Conservation (phyloP, 2,329 filamentous ascomycete genomes). For the Byssothecium circinans region DNA sequence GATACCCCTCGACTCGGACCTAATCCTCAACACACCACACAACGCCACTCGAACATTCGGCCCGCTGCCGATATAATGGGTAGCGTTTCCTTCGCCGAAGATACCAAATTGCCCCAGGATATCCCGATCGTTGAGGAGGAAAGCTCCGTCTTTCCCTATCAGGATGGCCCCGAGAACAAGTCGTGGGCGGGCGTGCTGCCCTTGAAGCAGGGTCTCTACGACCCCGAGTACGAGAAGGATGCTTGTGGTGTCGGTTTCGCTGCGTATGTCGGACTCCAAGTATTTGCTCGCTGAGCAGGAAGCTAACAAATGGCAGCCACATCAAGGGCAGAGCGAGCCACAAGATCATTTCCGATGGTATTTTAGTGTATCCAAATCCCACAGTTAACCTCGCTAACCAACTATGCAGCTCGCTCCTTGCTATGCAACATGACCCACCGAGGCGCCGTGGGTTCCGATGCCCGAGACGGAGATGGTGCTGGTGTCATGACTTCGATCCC, state of each 20-base stretch:
- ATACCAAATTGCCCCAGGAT: constrained; percentile 52
- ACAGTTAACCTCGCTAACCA: background rate
- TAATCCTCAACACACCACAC: constrained; percentile 6
- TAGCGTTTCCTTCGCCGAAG: constrained; percentile 55
- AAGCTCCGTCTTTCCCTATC: constrained; percentile 76
- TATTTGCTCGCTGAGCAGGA: background rate
- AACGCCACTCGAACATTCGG: constrained; percentile 43
- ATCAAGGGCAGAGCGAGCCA: constrained; percentile 97
- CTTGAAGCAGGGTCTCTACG: constrained; percentile 97
- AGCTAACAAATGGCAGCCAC: constrained; percentile 62
- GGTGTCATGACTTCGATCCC: constrained; percentile 99
- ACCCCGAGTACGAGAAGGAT: constrained; percentile 96
- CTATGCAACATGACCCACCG: constrained; percentile 99
- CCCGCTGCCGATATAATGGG: constrained; percentile 58
- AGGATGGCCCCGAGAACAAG: constrained; percentile 75
- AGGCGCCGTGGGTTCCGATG: constrained; percentile 96
- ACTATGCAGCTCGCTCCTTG: constrained; percentile 74
- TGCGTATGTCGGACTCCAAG: constrained; percentile 64
- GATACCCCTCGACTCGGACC: constrained; percentile 21
- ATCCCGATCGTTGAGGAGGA: constrained; percentile 60
- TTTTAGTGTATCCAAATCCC: constrained; percentile 37
- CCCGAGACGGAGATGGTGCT: constrained; percentile 95
- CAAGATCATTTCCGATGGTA: constrained; percentile 98
- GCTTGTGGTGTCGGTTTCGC: constrained; percentile 99
- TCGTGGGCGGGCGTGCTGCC: constrained; percentile 95